A percentile compares a stretch with the other conserved stretches of the same genome.
Conservation (phyloP, 495 filamentous ascomycete species). For the Penicillium robsamsonii region DNA sequence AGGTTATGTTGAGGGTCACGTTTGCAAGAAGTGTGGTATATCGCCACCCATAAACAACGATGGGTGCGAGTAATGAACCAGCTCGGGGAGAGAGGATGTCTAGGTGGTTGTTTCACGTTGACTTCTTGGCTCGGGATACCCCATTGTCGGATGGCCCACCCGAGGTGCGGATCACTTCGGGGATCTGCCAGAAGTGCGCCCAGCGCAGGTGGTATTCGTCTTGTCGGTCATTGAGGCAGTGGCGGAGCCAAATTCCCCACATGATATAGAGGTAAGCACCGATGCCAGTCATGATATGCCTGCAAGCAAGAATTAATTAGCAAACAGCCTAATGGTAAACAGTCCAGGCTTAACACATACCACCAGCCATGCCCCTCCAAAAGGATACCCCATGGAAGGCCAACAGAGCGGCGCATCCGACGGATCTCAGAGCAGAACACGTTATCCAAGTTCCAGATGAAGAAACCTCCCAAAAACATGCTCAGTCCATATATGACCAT, state of each 20-base stretch:
- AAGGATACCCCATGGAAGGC: slow-evolving; percentile 85
- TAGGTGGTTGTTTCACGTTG: slow-evolving; percentile 23
- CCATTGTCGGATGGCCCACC: slow-evolving; percentile 27
- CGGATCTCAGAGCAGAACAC: slow-evolving; percentile 71
- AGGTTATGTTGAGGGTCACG: slow-evolving; percentile 6
- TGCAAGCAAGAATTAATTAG: slow-evolving; percentile 25
- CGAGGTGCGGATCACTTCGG: slow-evolving; percentile 55
- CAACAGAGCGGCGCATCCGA: slow-evolving; percentile 66
- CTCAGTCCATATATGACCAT: slow-evolving; percentile 69
- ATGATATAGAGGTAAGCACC: slow-evolving; percentile 82
- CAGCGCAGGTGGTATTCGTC: slow-evolving; percentile 74
- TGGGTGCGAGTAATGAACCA: neutral
- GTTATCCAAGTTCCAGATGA: slow-evolving; percentile 86
- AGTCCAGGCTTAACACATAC: slow-evolving; percentile 54
- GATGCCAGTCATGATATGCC: slow-evolving; percentile 64
- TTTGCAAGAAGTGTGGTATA: slow-evolving; percentile 4
- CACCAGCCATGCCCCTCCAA: slow-evolving; percentile 98
- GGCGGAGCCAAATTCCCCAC: slow-evolving; percentile 84
- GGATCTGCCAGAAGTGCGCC: slow-evolving; percentile 64
- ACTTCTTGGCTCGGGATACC: slow-evolving; percentile 41
- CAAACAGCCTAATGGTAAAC: neutral
- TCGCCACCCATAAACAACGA: neutral
- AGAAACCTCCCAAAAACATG: slow-evolving; percentile 81
- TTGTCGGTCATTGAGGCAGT: slow-evolving; percentile 74
- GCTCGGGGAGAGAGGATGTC: neutral